Conservation (phyloP, 192 early-diverging fungal genomes). For the Paraglomus brasilianum region DNA sequence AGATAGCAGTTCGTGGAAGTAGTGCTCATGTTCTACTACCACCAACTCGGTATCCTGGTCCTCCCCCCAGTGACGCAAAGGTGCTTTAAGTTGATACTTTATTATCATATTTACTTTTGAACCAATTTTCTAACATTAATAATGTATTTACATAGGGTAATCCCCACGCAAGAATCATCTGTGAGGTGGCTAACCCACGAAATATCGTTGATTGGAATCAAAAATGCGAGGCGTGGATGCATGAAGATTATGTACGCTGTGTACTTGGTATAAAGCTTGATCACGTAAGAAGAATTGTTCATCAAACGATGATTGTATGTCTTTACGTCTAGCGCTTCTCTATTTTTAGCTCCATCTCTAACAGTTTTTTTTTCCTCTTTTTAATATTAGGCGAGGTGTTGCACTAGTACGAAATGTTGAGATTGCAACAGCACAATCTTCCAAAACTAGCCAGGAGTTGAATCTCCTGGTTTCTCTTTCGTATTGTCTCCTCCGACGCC, state of each 20-base stretch:
- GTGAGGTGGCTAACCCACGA: slow-evolving; percentile 3
- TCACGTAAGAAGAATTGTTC: background rate
- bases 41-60: background rate
- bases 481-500: no score
- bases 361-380: no score
- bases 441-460: no score
- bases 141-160: slow-evolving; percentile 6
- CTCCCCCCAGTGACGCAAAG: slow-evolving; percentile 7
- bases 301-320: slow-evolving; percentile 26
- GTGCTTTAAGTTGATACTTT: background rate
- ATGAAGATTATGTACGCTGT: slow-evolving; percentile 4
- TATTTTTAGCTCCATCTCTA: no score
- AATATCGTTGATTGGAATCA: background rate
- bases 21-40: slow-evolving; percentile 7
- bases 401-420: no score
- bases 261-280: slow-evolving; percentile 28
- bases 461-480: no score
- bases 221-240: slow-evolving; percentile 20
- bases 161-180: slow-evolving; percentile 12
- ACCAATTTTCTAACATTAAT: slow-evolving; percentile 18
- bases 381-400: no score
- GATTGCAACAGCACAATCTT: no score
- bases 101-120: background rate
- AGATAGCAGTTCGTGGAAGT: background rate
- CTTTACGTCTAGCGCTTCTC: no score